Conservation (phyloP, 257 asterid species). For the Lycium ferocissimum region DNA sequence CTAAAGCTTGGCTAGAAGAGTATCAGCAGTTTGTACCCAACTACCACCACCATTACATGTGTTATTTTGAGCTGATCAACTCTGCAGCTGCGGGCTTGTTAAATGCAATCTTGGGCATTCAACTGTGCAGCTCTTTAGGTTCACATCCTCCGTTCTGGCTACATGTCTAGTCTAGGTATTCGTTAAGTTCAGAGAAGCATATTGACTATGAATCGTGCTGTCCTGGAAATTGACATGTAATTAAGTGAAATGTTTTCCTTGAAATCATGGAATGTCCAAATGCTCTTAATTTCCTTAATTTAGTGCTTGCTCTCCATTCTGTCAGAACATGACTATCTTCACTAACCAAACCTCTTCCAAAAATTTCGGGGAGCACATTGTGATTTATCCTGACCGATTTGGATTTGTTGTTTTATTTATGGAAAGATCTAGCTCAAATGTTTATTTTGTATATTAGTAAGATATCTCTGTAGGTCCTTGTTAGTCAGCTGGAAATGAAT, state of each 20-base stretch:
- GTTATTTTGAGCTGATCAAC: constrained; percentile 13
- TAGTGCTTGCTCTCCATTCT: background rate
- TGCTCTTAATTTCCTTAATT: background rate
- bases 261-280: background rate
- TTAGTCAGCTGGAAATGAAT: constrained; percentile 12
- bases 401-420: background rate
- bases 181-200: constrained; percentile 13
- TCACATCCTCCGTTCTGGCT: background rate
- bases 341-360: background rate
- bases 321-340: constrained; percentile 1
- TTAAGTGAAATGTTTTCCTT: background rate
- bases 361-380: background rate
- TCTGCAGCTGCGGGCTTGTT: background rate
- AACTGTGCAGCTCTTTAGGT: background rate
- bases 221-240: background rate
- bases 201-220: background rate
- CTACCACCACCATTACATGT: constrained; percentile 14
- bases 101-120: background rate
- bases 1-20: background rate
- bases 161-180: background rate
- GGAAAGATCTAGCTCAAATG: background rate
- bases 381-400: background rate
- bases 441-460: background rate
- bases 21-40: background rate
- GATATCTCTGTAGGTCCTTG: constrained; percentile 16